phyloP scores from a whole-genome alignment of 306 rosid species.

The Sophora flavescens region DNA sequence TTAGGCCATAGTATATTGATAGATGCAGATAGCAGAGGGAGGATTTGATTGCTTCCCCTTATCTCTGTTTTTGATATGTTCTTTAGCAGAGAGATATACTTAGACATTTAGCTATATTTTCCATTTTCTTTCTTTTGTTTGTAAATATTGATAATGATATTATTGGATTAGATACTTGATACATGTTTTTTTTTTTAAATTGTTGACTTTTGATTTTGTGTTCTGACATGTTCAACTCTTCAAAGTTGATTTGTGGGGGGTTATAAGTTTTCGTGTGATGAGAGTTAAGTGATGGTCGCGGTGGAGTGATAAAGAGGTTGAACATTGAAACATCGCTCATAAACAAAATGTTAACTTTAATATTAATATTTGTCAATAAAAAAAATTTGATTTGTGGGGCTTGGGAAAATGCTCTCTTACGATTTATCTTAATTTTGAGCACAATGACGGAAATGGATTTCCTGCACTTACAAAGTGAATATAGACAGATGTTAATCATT shows the following conservation, averaged over 20 bases:
- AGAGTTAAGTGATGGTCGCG: no score
- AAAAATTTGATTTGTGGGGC: no score
- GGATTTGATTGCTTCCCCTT: slow-evolving; percentile 47
- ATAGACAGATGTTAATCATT: no score
- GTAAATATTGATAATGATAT: slow-evolving; percentile 44
- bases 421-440: slow-evolving; percentile 34
- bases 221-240: background rate
- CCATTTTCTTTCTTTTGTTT: background rate
- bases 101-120: slow-evolving; percentile 30
- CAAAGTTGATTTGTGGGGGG: background rate
- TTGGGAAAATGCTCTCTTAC: background rate
- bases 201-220: background rate
- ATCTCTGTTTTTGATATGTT: slow-evolving; percentile 51
- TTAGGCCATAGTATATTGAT: background rate
- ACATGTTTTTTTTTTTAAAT: background rate
- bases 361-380: no score
- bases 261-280: no score
- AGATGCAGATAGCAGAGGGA: slow-evolving; percentile 40
- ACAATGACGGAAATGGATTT: no score
- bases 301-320: no score
- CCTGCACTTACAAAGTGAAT: no score
- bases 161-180: slow-evolving; percentile 22
- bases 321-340: no score
- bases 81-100: slow-evolving; percentile 25
- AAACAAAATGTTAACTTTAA: no score